Percentiles rank a stretch among this genome's conserved stretches.
These are phyloP conservation scores for Eucalyptus regnans DNA, from an alignment of 345 rosid species.

Conservation along the genomic window DNA sequence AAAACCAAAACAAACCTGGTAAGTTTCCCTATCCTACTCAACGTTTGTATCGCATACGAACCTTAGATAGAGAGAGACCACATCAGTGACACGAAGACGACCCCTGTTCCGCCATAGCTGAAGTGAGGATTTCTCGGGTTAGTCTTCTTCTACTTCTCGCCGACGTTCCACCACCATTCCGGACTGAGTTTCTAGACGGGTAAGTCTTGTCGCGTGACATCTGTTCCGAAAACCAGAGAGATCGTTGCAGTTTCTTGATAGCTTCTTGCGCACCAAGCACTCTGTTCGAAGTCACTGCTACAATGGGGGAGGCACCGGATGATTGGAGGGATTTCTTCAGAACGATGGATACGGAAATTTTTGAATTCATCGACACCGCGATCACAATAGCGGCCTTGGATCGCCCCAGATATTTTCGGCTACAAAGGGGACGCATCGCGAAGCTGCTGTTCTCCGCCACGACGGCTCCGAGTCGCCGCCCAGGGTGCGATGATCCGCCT, in stretches of 20 bases:
- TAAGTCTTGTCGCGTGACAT: neutral
- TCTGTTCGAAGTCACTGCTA: neutral
- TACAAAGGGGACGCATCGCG: conserved; percentile 48
- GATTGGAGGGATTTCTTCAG: conserved; percentile 70
- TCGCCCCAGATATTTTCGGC: conserved; percentile 47
- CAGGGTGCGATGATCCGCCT: neutral
- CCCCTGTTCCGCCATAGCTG: neutral
- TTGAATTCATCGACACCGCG: conserved; percentile 59
- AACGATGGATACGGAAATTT: conserved; percentile 41
- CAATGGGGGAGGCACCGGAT: conserved; percentile 10
- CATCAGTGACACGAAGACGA: neutral
- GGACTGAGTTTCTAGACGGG: neutral
- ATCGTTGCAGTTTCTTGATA: neutral
- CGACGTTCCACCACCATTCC: neutral
- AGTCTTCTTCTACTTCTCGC: neutral
- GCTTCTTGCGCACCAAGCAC: neutral
- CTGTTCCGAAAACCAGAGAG: neutral
- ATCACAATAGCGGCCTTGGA: conserved; percentile 60
- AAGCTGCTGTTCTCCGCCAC: conserved; percentile 45
- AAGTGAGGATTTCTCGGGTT: neutral
- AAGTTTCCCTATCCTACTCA: neutral
- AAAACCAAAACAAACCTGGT: too few relatives aligned
- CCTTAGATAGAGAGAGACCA: neutral
- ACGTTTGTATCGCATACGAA: neutral
- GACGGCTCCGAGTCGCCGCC: conserved; percentile 1